Base-by-base conservation (phyloP, 2,329 filamentous ascomycete genomes). In the Aspergillus pseudoglaucus region DNA sequence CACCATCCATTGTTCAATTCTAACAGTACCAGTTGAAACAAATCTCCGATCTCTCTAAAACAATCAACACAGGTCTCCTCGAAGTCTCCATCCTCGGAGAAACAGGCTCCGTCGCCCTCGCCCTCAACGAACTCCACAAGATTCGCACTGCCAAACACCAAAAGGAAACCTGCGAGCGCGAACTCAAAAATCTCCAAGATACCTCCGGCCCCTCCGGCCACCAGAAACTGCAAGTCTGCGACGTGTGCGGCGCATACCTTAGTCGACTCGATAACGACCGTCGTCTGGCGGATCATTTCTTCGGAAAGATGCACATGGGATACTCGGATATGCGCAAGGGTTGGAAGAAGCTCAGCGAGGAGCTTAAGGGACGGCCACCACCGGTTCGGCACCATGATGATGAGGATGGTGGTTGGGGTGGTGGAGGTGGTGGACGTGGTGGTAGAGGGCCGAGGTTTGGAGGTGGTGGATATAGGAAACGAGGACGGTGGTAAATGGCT, bases 321-420 rank as follows among this genome's bases (percentile, higher is more conserved):
- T 98, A 97, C 66, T 93, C 93, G 14, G 88, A 95, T 72, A 98
- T 98, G 93, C 83, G 93, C 59, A 95, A 93, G 77, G 93, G 90
- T 3, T 90, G 82, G 61, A 90, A 95, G 47, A 75, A 80, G n/a
- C 82, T 98, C 53, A 85, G 85, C 45, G 90, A 90, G 69, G 90
- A 96, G 65, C 77, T 95, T 69, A 87, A 89, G 64, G 85, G 85
- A 1, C 76, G 87, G 23, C 75, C 78, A 42, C 80, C 82, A 37
- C 82, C 81, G 15, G 72, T 75, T 17, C 76, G 81, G 58, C 75
- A 79, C 47, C 76, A 77, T 23, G 73, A 73, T 47, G 79, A 79
- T 22, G 77, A 78, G 53, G 68, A 77, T 56, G 81, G 60, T 68
- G 81, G 50, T 65, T 78, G 41, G 71, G 65, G 70, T 42, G 69